Evolutionary conservation across 257 asterid genomes (phyloP), one percentile per base, ranked within the genome.

Genomic region (Galeopsis tetrahit): DNA sequence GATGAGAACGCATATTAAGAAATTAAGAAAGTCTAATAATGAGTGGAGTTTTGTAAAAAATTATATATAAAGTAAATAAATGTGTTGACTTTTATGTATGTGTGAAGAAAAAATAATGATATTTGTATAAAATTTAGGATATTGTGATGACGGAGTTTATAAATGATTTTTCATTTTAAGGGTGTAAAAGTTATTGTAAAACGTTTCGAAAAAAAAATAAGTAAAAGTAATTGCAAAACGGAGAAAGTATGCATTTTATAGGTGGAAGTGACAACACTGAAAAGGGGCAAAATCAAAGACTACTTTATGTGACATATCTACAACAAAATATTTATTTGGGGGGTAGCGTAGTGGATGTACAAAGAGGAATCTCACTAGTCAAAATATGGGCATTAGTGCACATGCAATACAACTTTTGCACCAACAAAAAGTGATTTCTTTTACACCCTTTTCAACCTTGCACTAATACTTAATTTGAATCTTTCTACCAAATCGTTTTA

Each of bases 321-420:
- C 34, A 28, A 60, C 70, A 28, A 48, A 81, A 67, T 62, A 46
- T 68, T 34, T 42, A 69, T 65, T 63, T 8, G 7, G 32, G 58
- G 28, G 58, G 58, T n/a, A 17, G 32, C 5, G 59, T 66, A 73
- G 84, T 79, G 86, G 88, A 66, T 61, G 35, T 52, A 61, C 60
- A 64, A 66, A 28, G 59, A 59, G 82, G 90, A 72, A 87, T 85
- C 85, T 82, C 77, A 80, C 39, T 82, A 82, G 89, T 85, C 89
- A 82, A 87, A 80, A 79, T 73, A 79, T 55, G 77, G 86, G 75
- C 80, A 85, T 70, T 73, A 43, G 72, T 70, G 85, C 92, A 85
- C 92, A 86, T 89, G 90, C 82, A 68, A 46, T 77, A 31, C 82
- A 7, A 74, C 92, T 86, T 85, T 85, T 81, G 77, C 77, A 79